A percentile compares a stretch with the other conserved stretches of the same genome.
Evolutionary conservation across 371 early-diverging fungal species (phyloP).

Genomic region (Rhizomucor miehei): DNA sequence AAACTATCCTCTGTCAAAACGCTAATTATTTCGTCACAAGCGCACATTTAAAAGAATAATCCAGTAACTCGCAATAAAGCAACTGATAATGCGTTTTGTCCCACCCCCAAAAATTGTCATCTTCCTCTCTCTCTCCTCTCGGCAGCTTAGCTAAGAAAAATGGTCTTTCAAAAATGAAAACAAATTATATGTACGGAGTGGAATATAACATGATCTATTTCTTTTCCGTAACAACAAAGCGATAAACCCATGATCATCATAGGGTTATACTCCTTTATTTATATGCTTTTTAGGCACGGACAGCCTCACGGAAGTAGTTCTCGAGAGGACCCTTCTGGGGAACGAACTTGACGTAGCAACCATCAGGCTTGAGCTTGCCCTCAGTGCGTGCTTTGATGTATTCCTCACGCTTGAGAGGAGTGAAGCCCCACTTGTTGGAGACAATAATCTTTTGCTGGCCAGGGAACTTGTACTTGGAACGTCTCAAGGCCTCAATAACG

Average conservation of each 20-base stretch:
- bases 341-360: constrained; percentile 97
- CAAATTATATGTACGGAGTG: too few species aligned
- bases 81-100: too few species aligned
- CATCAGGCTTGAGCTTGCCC: constrained; percentile 90
- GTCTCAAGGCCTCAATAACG: constrained; percentile 98
- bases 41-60: too few species aligned
- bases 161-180: too few species aligned
- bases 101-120: too few species aligned
- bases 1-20: too few species aligned
- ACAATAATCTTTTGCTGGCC: constrained; percentile 99
- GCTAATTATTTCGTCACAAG: too few species aligned
- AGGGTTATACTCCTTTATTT: too few species aligned
- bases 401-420: constrained; percentile 95
- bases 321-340: constrained; percentile 86
- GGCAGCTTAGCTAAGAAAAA: background rate
- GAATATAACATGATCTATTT: too few species aligned
- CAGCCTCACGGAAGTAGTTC: constrained; percentile 47
- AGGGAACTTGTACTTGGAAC: constrained; percentile 99
- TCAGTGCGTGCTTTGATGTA: constrained; percentile 79
- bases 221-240: background rate
- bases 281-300: constrained; percentile 30
- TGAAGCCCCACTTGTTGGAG: constrained; percentile 99
- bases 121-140: background rate
- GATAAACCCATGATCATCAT: too few species aligned
- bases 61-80: too few species aligned